These are phyloP conservation scores for Colletotrichum euphorbiae DNA, from an alignment of 2,329 filamentous ascomycete species.

Conservation along the genomic window DNA sequence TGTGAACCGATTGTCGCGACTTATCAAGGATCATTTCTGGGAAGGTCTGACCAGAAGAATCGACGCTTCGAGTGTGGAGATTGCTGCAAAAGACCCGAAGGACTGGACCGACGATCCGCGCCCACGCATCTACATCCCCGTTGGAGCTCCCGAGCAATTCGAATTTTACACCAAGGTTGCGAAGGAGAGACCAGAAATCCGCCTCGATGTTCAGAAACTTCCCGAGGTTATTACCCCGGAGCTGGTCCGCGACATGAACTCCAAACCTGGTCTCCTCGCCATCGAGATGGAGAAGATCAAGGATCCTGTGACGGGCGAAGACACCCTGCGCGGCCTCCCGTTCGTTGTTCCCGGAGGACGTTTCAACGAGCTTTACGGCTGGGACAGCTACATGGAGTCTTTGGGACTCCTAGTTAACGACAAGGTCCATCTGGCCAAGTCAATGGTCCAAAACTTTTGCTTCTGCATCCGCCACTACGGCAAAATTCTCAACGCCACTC, in stretches of 20 bases:
- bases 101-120: constrained; percentile 93
- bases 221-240: constrained; percentile 82
- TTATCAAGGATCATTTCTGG: constrained; percentile 95
- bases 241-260: constrained; percentile 84
- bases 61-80: constrained; percentile 86
- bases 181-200: constrained; percentile 81
- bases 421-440: constrained; percentile 86
- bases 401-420: constrained; percentile 89
- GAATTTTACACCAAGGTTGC: constrained; percentile 90
- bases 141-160: constrained; percentile 85
- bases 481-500: constrained; percentile 97
- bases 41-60: constrained; percentile 89
- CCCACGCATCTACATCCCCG: constrained; percentile 91
- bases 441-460: constrained; percentile 96
- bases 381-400: constrained; percentile 99
- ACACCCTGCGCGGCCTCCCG: constrained; percentile 81
- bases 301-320: constrained; percentile 75
- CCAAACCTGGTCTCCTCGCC: constrained; percentile 88
- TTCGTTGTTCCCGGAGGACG: constrained; percentile 98
- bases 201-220: constrained; percentile 86
- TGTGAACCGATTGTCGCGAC: constrained; percentile 84
- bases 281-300: constrained; percentile 85
- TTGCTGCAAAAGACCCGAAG: constrained; percentile 90
- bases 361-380: constrained; percentile 98
- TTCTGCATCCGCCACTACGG: constrained; percentile 99